Evolutionary conservation across 345 rosid species (phyloP).

Genomic region (Gossypium longicalyx): DNA sequence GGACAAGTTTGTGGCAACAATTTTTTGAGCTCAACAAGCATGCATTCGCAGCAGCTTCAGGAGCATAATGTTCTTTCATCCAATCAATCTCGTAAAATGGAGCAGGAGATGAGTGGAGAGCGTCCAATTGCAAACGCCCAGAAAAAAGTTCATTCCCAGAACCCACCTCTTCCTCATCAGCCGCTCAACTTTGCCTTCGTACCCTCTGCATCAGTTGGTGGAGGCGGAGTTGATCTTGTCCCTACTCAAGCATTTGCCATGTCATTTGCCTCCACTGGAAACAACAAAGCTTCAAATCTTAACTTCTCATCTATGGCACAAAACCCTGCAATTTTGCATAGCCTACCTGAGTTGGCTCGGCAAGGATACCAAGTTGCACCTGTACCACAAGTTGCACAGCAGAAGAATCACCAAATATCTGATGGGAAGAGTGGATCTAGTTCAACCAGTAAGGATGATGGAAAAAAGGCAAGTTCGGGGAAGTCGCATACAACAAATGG

Average conservation of each 20-base stretch:
- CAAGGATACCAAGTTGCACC: conserved; percentile 38
- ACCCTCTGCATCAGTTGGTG: conserved; percentile 22
- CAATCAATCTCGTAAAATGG: conserved; percentile 36
- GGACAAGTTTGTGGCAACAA: conserved; percentile 22
- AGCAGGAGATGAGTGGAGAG: conserved; percentile 32
- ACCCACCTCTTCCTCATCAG: conserved; percentile 29
- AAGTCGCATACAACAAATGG: conserved; percentile 30
- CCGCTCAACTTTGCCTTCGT: conserved; percentile 43
- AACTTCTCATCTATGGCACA: conserved; percentile 44
- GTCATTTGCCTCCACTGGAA: conserved; percentile 44
- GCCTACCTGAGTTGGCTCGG: conserved; percentile 25
- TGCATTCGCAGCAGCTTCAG: conserved; percentile 31
- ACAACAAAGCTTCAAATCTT: conserved; percentile 35
- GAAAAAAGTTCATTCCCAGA: conserved; percentile 36
- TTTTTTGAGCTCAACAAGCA: conserved; percentile 22
- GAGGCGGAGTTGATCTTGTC: conserved; percentile 28
- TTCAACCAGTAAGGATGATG: conserved; percentile 33
- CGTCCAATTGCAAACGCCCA: conserved; percentile 20
- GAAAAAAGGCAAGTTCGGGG: conserved; percentile 29
- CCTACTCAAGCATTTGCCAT: conserved; percentile 35
- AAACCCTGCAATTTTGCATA: conserved; percentile 28
- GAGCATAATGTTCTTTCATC: conserved; percentile 17
- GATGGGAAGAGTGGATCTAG: conserved; percentile 37
- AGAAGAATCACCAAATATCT: conserved; percentile 34
- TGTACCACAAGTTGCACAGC: conserved; percentile 30